Conservation (phyloP, 1,284 basidiomycete species). For the Ustilago xerochloae region DNA sequence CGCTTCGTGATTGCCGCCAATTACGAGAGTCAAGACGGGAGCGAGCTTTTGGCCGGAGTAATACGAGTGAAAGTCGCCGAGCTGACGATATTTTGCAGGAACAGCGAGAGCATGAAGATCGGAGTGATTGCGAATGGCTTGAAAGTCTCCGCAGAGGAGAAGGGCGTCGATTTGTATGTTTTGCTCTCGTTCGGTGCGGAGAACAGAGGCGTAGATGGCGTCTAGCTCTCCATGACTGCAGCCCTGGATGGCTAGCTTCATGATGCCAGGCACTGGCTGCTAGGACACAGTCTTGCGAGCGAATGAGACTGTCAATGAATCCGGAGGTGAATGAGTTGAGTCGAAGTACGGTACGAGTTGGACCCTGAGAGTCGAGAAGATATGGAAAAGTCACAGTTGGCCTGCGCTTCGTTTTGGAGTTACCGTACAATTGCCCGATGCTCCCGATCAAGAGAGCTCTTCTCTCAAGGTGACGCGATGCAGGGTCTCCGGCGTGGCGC, state of each 20-base stretch:
- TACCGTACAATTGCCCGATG: background rate
- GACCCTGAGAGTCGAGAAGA: background rate
- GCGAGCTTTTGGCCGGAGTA: constrained; percentile 85
- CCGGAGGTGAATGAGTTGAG: too few species aligned
- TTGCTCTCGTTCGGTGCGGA: constrained; percentile 74
- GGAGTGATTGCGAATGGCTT: constrained; percentile 83
- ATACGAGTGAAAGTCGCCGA: constrained; percentile 80
- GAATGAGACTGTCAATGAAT: background rate
- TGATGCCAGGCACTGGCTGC: background rate
- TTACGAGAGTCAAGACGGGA: constrained; percentile 89
- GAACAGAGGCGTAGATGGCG: constrained; percentile 82
- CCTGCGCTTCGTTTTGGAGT: background rate
- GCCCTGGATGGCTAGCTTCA: constrained; percentile 88
- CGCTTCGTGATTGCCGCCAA: constrained; percentile 98
- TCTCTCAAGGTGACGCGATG: background rate
- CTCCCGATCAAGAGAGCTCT: background rate
- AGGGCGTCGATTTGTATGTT: constrained; percentile 82
- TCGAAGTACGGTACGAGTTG: background rate
- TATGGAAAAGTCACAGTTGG: too few species aligned
- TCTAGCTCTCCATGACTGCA: constrained; percentile 83
- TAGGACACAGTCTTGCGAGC: background rate
- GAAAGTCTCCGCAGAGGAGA: constrained; percentile 90
- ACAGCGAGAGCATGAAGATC: constrained; percentile 92
- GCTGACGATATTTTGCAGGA: constrained; percentile 84
- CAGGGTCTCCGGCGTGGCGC: constrained; percentile 7